Evolutionary conservation across 805 yeast genomes (phyloP).

Genomic region (Metschnikowia matae): DNA sequence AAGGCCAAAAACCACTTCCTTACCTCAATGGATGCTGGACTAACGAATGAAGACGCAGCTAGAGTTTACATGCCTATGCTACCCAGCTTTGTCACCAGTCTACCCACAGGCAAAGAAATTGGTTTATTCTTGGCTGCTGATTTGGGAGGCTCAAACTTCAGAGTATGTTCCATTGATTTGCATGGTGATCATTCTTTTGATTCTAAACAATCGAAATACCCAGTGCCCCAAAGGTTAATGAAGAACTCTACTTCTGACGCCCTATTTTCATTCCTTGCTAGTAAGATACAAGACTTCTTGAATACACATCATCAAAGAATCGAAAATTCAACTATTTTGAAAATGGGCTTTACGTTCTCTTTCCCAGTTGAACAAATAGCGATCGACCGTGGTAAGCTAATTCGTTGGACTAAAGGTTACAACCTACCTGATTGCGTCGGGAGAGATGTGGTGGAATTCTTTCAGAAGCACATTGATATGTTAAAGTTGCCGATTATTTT

Average conservation of each 20-base stretch:
- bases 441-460: conserved; percentile 68
- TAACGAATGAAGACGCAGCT: conserved; percentile 37
- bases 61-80: conserved; percentile 73
- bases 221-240: conserved; percentile 77
- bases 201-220: conserved; percentile 69
- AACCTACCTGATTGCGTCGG: conserved; percentile 82
- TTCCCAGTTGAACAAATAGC: conserved; percentile 90
- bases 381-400: conserved; percentile 69
- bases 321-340: conserved; percentile 37
- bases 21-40: conserved; percentile 58
- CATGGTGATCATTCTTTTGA: conserved; percentile 76
- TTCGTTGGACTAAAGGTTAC: conserved; percentile 97
- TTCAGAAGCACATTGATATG: conserved; percentile 65
- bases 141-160: conserved; percentile 92
- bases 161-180: conserved; percentile 84
- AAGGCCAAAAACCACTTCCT: conserved; percentile 54
- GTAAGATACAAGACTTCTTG: conserved; percentile 62
- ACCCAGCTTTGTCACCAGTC: conserved; percentile 80
- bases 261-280: conserved; percentile 72
- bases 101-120: conserved; percentile 81
- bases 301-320: conserved; percentile 57
- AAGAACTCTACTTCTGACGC: conserved; percentile 58
- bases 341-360: conserved; percentile 89
- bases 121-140: conserved; percentile 89
- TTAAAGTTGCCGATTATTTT: conserved; percentile 62